A percentile compares a stretch with the other conserved stretches of the same genome.
Conservation (phyloP, 345 rosid species). For the Tarenaya hassleriana region DNA sequence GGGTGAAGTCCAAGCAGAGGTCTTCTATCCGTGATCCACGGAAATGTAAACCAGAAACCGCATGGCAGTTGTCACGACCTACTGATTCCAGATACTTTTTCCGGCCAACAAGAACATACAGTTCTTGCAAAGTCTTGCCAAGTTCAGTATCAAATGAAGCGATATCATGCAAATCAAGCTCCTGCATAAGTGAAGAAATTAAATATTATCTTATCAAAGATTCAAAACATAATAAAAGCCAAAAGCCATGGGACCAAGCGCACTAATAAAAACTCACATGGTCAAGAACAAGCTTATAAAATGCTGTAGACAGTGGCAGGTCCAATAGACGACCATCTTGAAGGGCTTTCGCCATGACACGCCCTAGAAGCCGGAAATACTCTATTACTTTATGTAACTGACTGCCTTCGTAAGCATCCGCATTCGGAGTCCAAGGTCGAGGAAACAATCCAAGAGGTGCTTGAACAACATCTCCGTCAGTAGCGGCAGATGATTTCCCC, state of each 20-base stretch:
- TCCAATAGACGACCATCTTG: conserved; percentile 98
- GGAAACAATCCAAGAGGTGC: conserved; percentile 95
- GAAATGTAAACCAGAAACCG: conserved; percentile 40
- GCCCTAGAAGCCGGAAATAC: conserved; percentile 87
- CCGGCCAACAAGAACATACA: conserved; percentile 65
- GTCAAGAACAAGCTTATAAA: conserved; percentile 82
- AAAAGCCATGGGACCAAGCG: neutral
- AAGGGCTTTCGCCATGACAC: conserved; percentile 98
- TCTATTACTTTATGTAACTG: conserved; percentile 63
- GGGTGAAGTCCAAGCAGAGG: conserved; percentile 84
- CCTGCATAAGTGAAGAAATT: conserved; percentile 41
- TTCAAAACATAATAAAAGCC: too few relatives aligned
- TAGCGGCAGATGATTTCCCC: conserved; percentile 38
- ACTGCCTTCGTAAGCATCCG: conserved; percentile 68
- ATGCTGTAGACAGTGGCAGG: conserved; percentile 72
- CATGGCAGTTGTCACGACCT: conserved; percentile 32
- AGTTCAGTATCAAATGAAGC: conserved; percentile 68
- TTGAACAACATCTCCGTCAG: conserved; percentile 45
- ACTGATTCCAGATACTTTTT: conserved; percentile 60
- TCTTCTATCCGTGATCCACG: conserved; percentile 68
- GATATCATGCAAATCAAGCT: conserved; percentile 93
- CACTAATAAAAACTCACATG: conserved; percentile 47
- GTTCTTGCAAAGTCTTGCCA: conserved; percentile 85
- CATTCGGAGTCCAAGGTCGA: conserved; percentile 81
- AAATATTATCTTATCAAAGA: too few relatives aligned